Base-by-base conservation (phyloP, 495 filamentous ascomycete species). In the Pyronema domesticum region DNA sequence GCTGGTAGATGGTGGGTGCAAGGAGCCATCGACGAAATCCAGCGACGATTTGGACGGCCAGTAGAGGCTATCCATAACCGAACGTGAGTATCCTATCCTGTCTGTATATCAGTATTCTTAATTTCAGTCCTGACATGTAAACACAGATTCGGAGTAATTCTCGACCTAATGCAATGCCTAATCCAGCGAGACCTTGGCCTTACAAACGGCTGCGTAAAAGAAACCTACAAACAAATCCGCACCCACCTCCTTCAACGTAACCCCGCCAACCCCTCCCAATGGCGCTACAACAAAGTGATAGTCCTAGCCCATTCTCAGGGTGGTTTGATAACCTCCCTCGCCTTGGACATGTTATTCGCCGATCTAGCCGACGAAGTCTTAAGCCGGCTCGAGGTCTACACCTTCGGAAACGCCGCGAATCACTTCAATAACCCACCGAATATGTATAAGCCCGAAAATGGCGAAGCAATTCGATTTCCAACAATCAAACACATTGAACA, bases 301-400 rank as follows among this genome's bases (percentile, higher is more conserved):
- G 74, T 93, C 23, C 76, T 93, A 46, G 71, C 85, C 23, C 87
- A 94, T 65, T 84, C 79, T 15, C 86, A 93, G 65, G 87, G 87
- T 1, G 87, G 76, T 11, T 85, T 93, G 53, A 80, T 89, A 65
- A 77, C 80, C 6, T 74, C 79, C 0, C 66, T 88, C 50, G 79
- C 86, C 8, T 62, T 89, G 1, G 87, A 94, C 70, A 84, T 81
- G 78, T 74, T 94, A 7, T 71, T 91, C 6, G 76, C 80, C 59
- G 85, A 89, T 60, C 63, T 91, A 0, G 80, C 83, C 0, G 77
- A 80, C 39, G 65, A 71, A 0, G 72, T 93, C 9, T 11, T 50
- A 34, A 13, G 6, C 13, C 18, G 47, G 1, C 47, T 50, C 1
- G 87, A 93, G 62, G 76, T 91, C 4, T 91, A 89, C 67, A 91